A percentile compares a stretch with the other conserved stretches of the same genome.
Evolutionary conservation across 306 rosid species (phyloP).

Genomic region (Glycyrrhiza uralensis): DNA sequence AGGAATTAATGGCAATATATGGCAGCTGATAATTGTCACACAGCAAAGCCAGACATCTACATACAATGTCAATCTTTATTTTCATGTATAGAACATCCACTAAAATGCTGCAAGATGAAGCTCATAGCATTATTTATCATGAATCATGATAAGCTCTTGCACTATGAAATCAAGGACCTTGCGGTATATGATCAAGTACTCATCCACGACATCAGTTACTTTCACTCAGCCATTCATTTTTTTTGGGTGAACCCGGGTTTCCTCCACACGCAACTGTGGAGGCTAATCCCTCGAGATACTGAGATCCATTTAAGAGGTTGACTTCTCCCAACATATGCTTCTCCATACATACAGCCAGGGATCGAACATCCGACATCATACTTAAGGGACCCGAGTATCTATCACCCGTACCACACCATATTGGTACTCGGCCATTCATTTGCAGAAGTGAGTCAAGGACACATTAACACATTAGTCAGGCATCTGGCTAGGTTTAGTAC

Average conservation of each 20-base stretch:
- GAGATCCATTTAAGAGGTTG: too few relatives aligned
- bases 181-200: background rate
- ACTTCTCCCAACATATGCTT: too few relatives aligned
- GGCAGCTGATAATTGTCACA: background rate
- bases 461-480: background rate
- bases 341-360: too few relatives aligned
- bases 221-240: too few relatives aligned
- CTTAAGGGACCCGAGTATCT: too few relatives aligned
- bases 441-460: background rate
- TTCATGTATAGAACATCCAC: background rate
- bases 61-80: background rate
- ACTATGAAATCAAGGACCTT: background rate
- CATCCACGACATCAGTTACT: background rate
- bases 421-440: background rate
- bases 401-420: too few relatives aligned
- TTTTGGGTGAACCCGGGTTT: too few relatives aligned
- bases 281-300: too few relatives aligned
- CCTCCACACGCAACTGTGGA: too few relatives aligned
- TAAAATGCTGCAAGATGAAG: background rate
- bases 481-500: background rate
- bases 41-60: background rate
- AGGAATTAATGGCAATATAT: too few relatives aligned
- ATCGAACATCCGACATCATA: too few relatives aligned
- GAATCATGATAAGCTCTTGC: background rate
- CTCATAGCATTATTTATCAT: background rate